phyloP scores from a whole-genome alignment of 2,329 filamentous ascomycete species.

The Elsinoe australis region DNA sequence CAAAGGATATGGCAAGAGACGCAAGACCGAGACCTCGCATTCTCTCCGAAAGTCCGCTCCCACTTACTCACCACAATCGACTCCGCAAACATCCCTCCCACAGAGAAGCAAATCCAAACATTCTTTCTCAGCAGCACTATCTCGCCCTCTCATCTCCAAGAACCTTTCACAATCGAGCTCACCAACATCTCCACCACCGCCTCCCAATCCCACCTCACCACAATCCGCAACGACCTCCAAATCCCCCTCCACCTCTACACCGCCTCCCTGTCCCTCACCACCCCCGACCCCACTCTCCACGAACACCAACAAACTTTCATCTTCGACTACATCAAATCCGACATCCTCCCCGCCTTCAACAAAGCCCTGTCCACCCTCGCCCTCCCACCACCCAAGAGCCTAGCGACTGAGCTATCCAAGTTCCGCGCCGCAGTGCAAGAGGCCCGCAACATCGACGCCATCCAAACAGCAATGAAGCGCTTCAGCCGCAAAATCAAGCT shows the following conservation, averaged over 20 bases:
- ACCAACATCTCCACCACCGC: background rate
- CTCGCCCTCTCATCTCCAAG: background rate
- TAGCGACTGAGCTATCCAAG: conserved; percentile 25
- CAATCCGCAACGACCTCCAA: conserved; percentile 12
- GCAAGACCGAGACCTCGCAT: background rate
- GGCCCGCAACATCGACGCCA: conserved; percentile 23
- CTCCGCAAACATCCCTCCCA: background rate
- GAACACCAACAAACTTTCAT: conserved; percentile 25
- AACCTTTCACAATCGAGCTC: background rate
- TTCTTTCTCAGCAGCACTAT: background rate
- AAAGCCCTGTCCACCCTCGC: conserved; percentile 24
- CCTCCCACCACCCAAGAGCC: conserved; percentile 20
- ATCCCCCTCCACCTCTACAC: conserved; percentile 26
- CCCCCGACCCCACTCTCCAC: conserved; percentile 23
- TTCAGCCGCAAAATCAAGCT: conserved; percentile 25
- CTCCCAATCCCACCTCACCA: background rate
- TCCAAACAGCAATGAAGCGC: conserved; percentile 23
- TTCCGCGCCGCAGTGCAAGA: conserved; percentile 23
- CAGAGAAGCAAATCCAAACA: background rate
- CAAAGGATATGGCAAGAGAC: background rate
- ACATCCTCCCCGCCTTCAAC: conserved; percentile 25
- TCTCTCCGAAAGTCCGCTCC: background rate
- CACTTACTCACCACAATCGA: background rate
- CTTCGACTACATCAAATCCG: conserved; percentile 22
- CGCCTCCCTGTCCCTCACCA: conserved; percentile 22